phyloP scores from a whole-genome alignment of 352 stramenopile species.

The Pythium aquatile region DNA sequence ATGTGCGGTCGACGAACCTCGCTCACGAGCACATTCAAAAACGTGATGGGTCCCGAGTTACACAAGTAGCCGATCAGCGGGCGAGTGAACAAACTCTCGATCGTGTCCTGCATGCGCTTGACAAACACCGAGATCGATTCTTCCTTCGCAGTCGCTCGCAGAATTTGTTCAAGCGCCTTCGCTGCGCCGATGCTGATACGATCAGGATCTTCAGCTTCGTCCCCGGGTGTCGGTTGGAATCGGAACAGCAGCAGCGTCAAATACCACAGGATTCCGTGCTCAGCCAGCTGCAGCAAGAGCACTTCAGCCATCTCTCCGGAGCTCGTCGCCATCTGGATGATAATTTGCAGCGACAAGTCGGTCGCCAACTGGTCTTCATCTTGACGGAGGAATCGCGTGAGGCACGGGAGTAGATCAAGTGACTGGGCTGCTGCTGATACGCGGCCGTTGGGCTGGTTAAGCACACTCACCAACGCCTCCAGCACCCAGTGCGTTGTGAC shows the following conservation, averaged over 20 bases:
- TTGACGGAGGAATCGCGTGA: conserved; percentile 74
- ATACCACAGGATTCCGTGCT: conserved; percentile 85
- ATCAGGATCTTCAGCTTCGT: conserved; percentile 41
- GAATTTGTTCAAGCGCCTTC: conserved; percentile 67
- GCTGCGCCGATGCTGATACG: conserved; percentile 70
- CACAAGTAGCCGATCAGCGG: conserved; percentile 74
- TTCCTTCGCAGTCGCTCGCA: conserved; percentile 66
- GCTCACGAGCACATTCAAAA: conserved; percentile 67
- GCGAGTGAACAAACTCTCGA: conserved; percentile 79
- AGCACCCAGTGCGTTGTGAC: conserved; percentile 77
- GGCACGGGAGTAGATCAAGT: conserved; percentile 74
- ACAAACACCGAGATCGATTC: conserved; percentile 76
- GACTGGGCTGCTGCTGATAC: conserved; percentile 80
- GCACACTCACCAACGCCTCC: conserved; percentile 75
- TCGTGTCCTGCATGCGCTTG: conserved; percentile 80
- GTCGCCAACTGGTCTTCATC: conserved; percentile 67
- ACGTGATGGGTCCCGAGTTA: conserved; percentile 54
- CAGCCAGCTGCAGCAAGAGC: conserved; percentile 70
- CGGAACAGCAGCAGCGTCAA: conserved; percentile 79
- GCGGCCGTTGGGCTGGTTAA: conserved; percentile 80
- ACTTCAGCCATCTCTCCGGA: conserved; percentile 82
- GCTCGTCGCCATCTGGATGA: conserved; percentile 80
- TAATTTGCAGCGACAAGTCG: conserved; percentile 75
- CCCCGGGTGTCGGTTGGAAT: conserved; percentile 33
- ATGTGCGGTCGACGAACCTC: conserved; percentile 81